Evolutionary conservation across 148 eudicot genomes (phyloP).

Genomic region (Heliamphora exappendiculata): DNA sequence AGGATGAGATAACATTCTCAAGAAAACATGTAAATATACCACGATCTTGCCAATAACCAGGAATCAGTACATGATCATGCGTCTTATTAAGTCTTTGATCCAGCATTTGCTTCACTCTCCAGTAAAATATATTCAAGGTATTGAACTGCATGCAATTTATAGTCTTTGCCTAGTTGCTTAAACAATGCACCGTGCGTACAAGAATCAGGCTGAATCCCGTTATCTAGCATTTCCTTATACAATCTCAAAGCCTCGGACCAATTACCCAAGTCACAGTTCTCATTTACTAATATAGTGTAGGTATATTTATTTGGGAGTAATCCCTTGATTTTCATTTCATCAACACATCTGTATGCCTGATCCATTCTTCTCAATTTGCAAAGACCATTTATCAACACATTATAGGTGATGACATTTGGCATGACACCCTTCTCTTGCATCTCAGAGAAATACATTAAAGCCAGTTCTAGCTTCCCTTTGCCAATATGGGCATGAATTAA

Average conservation of each 20-base stretch:
- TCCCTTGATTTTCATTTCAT: constrained; percentile 39
- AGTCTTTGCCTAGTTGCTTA: constrained; percentile 31
- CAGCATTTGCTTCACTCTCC: constrained; percentile 16
- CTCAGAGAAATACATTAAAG: constrained; percentile 37
- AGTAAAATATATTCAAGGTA: constrained; percentile 30
- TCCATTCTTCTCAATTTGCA: constrained; percentile 45
- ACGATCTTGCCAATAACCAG: background rate
- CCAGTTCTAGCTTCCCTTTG: constrained; percentile 32
- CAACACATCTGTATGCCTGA: constrained; percentile 30
- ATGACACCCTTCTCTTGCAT: constrained; percentile 36
- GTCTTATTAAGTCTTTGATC: constrained; percentile 13
- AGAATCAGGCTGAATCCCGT: constrained; percentile 42
- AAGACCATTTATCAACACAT: constrained; percentile 48
- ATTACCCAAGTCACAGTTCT: constrained; percentile 31
- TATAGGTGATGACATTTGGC: constrained; percentile 56
- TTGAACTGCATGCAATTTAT: constrained; percentile 26
- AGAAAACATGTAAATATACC: background rate
- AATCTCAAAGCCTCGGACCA: constrained; percentile 40
- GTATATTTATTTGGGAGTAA: constrained; percentile 44
- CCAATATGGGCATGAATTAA: constrained; percentile 42
- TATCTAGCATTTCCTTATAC: constrained; percentile 41
- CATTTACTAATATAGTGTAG: constrained; percentile 48
- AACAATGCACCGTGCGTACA: constrained; percentile 41
- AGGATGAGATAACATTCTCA: background rate
- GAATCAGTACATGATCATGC: background rate